Evolutionary conservation across 805 yeast species (phyloP).

Genomic region (Monosporozyma solicola): DNA sequence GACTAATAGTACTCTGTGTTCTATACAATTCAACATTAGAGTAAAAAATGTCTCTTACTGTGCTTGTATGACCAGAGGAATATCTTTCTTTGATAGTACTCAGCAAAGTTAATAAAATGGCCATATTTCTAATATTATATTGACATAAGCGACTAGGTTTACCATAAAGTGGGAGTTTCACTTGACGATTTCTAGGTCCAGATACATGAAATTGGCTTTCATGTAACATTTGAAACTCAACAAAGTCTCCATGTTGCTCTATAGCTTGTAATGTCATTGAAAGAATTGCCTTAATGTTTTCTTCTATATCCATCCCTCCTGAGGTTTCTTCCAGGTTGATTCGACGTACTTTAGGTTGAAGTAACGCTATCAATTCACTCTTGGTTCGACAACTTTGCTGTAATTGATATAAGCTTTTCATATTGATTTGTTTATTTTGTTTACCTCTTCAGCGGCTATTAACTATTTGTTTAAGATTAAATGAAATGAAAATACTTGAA

Average conservation of each 20-base stretch:
- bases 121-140: constrained; percentile 5
- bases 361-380: constrained; percentile 7
- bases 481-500: background rate
- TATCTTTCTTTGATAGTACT: constrained; percentile 8
- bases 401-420: constrained; percentile 5
- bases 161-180: constrained; percentile 10
- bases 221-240: background rate
- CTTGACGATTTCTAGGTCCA: background rate
- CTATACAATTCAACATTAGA: constrained; percentile 47
- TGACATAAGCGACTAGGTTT: background rate
- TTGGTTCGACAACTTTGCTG: constrained; percentile 7
- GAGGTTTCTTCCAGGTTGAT: constrained; percentile 6
- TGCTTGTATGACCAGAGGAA: constrained; percentile 8
- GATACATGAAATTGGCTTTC: background rate
- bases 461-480: background rate
- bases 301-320: background rate
- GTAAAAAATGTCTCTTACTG: constrained; percentile 51
- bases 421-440: background rate
- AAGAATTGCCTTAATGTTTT: constrained; percentile 10
- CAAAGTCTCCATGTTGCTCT: constrained; percentile 15
- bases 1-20: constrained; percentile 37
- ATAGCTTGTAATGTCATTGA: constrained; percentile 14
- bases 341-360: constrained; percentile 13
- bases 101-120: constrained; percentile 15
- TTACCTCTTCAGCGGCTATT: background rate